Percentiles rank a stretch among this genome's conserved stretches.
Evolutionary conservation across 2,329 filamentous ascomycete species (phyloP).

Genomic region (Emydomyces testavorans): DNA sequence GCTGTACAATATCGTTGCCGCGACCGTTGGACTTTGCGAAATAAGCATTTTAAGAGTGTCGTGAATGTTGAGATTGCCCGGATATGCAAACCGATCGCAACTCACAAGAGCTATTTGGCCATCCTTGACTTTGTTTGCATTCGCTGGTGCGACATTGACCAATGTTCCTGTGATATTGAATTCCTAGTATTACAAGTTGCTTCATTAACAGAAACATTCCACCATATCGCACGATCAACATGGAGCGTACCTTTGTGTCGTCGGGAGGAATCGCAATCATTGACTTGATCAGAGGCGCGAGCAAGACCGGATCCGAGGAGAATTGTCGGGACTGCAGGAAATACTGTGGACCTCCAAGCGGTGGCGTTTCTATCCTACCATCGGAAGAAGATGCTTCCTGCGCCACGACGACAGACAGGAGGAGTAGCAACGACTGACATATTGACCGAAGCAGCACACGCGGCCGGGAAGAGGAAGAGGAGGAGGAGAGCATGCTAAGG

Average conservation of each 20-base stretch:
- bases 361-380: not conserved
- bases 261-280: not conserved
- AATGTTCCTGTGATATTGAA: constrained; percentile 23
- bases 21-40: constrained; percentile 18
- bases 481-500: not conserved
- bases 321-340: constrained; percentile 5
- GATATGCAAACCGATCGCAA: constrained; percentile 32
- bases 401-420: constrained; percentile 1
- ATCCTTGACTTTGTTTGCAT: constrained; percentile 21
- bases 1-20: constrained; percentile 33
- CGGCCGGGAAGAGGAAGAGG: constrained; percentile 2
- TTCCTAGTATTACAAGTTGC: constrained; percentile 16
- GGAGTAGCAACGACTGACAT: constrained; percentile 1
- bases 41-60: constrained; percentile 28
- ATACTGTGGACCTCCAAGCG: not conserved
- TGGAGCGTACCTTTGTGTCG: not conserved
- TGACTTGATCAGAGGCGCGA: not conserved
- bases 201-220: too few relatives aligned
- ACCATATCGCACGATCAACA: too few relatives aligned
- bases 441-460: constrained; percentile 1
- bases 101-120: constrained; percentile 32
- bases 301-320: not conserved
- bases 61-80: constrained; percentile 28
- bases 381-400: constrained; percentile 7
- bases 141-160: constrained; percentile 22